These are phyloP conservation scores for Cyclospora cayetanensis DNA, from an alignment of 169 alveolate genomes.

Conservation along the genomic window DNA sequence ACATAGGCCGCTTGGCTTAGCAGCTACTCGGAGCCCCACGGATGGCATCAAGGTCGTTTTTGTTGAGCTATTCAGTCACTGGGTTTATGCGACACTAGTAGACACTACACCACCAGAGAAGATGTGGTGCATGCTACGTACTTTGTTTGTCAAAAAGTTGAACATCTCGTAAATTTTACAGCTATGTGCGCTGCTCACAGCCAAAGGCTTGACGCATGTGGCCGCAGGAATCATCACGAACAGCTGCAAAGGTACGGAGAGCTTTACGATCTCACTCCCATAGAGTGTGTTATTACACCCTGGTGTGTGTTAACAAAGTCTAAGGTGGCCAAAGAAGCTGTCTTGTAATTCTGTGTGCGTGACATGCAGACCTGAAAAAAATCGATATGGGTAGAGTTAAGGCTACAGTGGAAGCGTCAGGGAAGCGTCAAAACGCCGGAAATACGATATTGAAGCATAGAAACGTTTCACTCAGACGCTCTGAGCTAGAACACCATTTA, in stretches of 20 bases:
- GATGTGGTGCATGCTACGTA: too few relatives aligned
- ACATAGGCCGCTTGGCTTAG: neutral
- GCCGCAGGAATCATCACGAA: neutral
- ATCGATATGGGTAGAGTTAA: slow-evolving; percentile 19
- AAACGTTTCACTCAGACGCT: neutral
- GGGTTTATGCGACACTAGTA: too few relatives aligned
- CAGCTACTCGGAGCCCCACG: neutral
- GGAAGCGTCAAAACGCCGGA: slow-evolving; percentile 41
- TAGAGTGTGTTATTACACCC: neutral
- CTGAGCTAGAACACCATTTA: neutral
- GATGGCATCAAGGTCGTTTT: neutral
- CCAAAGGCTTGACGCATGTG: neutral
- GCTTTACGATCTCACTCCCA: neutral
- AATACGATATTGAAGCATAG: neutral
- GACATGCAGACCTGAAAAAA: neutral
- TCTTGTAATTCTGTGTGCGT: neutral
- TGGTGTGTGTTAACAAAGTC: neutral
- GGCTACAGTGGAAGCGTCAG: neutral
- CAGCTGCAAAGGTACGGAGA: neutral
- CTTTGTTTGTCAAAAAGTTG: too few relatives aligned
- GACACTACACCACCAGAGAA: too few relatives aligned
- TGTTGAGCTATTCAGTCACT: too few relatives aligned
- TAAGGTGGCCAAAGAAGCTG: neutral
- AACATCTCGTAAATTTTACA: neutral
- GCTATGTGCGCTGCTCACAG: neutral